These are phyloP conservation scores for Aureobasidium sp. DNA, from an alignment of 2,329 filamentous ascomycete genomes.

Conservation along the genomic window DNA sequence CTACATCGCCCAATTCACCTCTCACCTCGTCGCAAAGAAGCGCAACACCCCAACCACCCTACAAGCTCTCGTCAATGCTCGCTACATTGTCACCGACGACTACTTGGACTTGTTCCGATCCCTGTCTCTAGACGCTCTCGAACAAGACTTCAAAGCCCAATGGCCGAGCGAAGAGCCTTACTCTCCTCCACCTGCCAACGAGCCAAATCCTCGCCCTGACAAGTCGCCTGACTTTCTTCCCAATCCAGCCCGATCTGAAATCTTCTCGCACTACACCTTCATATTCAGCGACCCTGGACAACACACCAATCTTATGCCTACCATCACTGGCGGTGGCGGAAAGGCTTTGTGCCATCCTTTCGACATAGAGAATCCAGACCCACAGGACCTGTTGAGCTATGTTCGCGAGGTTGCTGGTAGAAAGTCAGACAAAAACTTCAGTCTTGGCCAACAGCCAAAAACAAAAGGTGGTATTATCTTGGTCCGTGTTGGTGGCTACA, in stretches of 20 bases:
- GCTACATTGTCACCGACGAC: conserved; percentile 63
- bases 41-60: conserved; percentile 83
- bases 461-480: conserved; percentile 59
- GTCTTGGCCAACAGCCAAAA: conserved; percentile 25
- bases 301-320: conserved; percentile 65
- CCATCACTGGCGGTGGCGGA: conserved; percentile 72
- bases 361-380: conserved; percentile 54
- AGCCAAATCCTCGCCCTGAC: conserved; percentile 56
- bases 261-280: conserved; percentile 86
- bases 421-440: conserved; percentile 46
- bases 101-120: conserved; percentile 49
- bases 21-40: conserved; percentile 83
- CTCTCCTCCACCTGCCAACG: conserved; percentile 67
- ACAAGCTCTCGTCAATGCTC: conserved; percentile 76
- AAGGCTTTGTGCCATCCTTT: conserved; percentile 68
- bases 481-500: conserved; percentile 59
- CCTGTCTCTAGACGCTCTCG: conserved; percentile 44
- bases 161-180: conserved; percentile 72
- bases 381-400: conserved; percentile 68
- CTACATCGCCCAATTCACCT: conserved; percentile 64
- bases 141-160: conserved; percentile 67
- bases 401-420: conserved; percentile 69
- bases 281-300: conserved; percentile 75
- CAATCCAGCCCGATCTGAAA: conserved; percentile 54
- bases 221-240: conserved; percentile 64